phyloP scores from a whole-genome alignment of 179 eudicot genomes.

The Sideroxylon spinosum region DNA sequence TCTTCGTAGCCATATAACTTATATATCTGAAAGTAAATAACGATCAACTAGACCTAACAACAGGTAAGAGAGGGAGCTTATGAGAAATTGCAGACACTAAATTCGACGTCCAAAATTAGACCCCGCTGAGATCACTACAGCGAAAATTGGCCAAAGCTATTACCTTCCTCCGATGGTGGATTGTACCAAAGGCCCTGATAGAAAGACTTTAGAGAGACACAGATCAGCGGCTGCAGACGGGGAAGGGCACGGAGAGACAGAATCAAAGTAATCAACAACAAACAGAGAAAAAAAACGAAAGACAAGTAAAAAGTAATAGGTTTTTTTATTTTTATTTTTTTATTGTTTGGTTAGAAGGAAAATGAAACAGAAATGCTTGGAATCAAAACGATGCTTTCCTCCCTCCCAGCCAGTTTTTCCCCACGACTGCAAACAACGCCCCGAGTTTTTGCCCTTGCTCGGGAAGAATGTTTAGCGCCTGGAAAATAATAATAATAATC shows the following conservation, averaged over 20 bases:
- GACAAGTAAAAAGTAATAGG: background rate
- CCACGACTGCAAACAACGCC: background rate
- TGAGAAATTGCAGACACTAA: background rate
- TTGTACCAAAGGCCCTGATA: background rate
- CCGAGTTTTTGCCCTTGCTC: too few relatives aligned
- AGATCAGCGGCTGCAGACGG: background rate
- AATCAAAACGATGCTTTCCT: slow-evolving; percentile 8
- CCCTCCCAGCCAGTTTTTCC: background rate
- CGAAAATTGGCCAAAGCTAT: background rate
- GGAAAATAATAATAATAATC: too few relatives aligned
- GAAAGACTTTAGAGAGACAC: background rate
- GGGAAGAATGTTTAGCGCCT: too few relatives aligned
- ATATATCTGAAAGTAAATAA: background rate
- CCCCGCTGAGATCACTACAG: background rate
- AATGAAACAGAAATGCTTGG: slow-evolving; percentile 1
- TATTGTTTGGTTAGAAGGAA: slow-evolving; percentile 8
- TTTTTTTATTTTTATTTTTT: too few relatives aligned
- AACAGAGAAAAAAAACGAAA: too few relatives aligned
- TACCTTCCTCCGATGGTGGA: background rate
- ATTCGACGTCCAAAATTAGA: background rate
- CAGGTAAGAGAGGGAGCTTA: background rate
- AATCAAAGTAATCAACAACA: background rate
- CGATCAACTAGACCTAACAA: background rate
- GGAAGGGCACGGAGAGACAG: background rate
- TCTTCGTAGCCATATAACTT: background rate